Conservation (phyloP, 768 basidiomycete species). For the Mycena maculata region DNA sequence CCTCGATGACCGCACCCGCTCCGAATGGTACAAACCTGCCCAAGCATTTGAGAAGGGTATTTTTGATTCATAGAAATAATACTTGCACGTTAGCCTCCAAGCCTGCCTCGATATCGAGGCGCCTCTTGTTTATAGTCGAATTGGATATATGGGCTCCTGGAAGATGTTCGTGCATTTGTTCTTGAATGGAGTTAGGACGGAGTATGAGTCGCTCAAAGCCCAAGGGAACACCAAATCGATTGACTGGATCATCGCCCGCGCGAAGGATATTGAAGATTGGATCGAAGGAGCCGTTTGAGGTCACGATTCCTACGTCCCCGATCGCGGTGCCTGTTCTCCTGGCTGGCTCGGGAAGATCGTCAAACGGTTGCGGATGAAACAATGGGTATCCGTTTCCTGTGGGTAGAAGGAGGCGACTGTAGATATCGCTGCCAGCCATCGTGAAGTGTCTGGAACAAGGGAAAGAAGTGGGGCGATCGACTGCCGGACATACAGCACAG, state of each 20-base stretch:
- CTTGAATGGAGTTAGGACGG: background rate
- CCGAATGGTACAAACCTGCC: too few relatives aligned
- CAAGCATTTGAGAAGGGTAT: too few relatives aligned
- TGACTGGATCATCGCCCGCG: slow-evolving; percentile 14
- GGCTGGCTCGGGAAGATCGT: slow-evolving; percentile 1
- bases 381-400: slow-evolving; percentile 15
- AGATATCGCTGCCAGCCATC: too few relatives aligned
- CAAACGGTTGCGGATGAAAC: slow-evolving; percentile 9
- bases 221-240: slow-evolving; percentile 20
- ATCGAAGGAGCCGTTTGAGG: slow-evolving; percentile 29
- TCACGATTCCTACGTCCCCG: slow-evolving; percentile 30
- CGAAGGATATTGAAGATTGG: slow-evolving; percentile 31
- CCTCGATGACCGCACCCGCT: too few relatives aligned
- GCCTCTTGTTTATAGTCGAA: slow-evolving; percentile 6
- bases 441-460: too few relatives aligned
- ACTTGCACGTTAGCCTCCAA: too few relatives aligned
- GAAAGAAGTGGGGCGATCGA: too few relatives aligned
- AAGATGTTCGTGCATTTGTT: background rate
- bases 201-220: slow-evolving; percentile 20
- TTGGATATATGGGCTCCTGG: slow-evolving; percentile 18
- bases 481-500: too few relatives aligned
- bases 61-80: too few relatives aligned
- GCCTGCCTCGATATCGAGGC: background rate
- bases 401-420: slow-evolving; percentile 14
- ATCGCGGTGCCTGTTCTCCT: background rate